Evolutionary conservation across 768 basidiomycete species (phyloP).

Genomic region (Podaxis carcinomalis): DNA sequence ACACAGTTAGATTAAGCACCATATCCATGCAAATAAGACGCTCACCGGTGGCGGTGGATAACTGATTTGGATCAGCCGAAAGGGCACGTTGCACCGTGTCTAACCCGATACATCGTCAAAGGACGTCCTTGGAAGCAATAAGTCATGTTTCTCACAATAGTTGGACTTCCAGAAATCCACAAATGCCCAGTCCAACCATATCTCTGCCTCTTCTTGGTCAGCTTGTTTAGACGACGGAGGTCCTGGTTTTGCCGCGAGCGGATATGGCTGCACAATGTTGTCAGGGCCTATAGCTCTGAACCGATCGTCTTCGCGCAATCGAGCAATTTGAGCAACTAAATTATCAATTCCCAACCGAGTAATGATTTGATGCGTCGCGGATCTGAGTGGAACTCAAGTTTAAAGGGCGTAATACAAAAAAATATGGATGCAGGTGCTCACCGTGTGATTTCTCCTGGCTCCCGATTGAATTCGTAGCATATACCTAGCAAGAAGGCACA

Average conservation of each 20-base stretch:
- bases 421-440: slow-evolving; percentile 25
- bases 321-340: slow-evolving; percentile 80
- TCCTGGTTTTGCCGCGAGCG: slow-evolving; percentile 28
- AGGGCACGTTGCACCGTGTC: slow-evolving; percentile 77
- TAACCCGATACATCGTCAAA: slow-evolving; percentile 22
- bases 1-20: slow-evolving; percentile 7
- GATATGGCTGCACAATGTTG: slow-evolving; percentile 60
- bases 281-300: slow-evolving; percentile 91
- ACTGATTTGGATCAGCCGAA: slow-evolving; percentile 61
- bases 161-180: slow-evolving; percentile 99
- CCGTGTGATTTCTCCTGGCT: slow-evolving; percentile 96
- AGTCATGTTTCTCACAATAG: slow-evolving; percentile 60
- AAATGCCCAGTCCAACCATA: slow-evolving; percentile 99
- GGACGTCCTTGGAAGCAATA: background rate
- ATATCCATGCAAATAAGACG: slow-evolving; percentile 9
- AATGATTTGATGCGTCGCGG: slow-evolving; percentile 86
- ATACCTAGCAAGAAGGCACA: slow-evolving; percentile 89
- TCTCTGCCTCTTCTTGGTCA: slow-evolving; percentile 65
- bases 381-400: slow-evolving; percentile 32
- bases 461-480: slow-evolving; percentile 95
- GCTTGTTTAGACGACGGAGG: slow-evolving; percentile 32
- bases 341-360: slow-evolving; percentile 88
- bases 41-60: slow-evolving; percentile 58
- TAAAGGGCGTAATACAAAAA: background rate
- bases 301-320: slow-evolving; percentile 87